Evolutionary conservation across 306 rosid genomes (phyloP).

Genomic region (Potentilla sterilis): DNA sequence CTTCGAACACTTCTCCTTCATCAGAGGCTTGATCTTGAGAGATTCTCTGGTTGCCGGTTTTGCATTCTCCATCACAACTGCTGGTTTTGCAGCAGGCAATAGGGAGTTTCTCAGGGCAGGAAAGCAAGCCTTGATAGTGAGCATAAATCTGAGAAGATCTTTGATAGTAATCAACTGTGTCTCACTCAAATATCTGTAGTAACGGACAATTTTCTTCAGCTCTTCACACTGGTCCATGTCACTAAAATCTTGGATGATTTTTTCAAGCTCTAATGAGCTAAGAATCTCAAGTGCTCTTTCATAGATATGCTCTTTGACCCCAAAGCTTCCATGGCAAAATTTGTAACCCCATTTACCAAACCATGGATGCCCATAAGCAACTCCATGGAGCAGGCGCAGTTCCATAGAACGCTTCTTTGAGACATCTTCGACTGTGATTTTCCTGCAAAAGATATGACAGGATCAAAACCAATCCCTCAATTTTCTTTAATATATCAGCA

Average conservation of each 20-base stretch:
- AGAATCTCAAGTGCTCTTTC: conserved; percentile 51
- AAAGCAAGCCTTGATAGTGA: conserved; percentile 61
- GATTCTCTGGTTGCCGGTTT: conserved; percentile 36
- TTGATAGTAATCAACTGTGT: conserved; percentile 56
- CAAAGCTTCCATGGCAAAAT: conserved; percentile 74
- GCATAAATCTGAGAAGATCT: conserved; percentile 82
- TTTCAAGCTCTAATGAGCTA: conserved; percentile 58
- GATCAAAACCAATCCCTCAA: neutral
- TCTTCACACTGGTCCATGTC: conserved; percentile 18
- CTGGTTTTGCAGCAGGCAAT: conserved; percentile 27
- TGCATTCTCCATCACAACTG: conserved; percentile 10
- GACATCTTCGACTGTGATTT: conserved; percentile 63
- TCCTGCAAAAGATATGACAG: conserved; percentile 39
- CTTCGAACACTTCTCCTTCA: conserved; percentile 57
- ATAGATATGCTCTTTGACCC: conserved; percentile 53
- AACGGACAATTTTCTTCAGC: conserved; percentile 61
- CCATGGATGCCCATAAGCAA: conserved; percentile 88
- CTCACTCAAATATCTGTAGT: conserved; percentile 77
- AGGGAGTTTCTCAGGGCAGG: conserved; percentile 33
- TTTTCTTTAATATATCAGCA: neutral
- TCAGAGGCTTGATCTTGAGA: conserved; percentile 34
- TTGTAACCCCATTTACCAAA: conserved; percentile 89
- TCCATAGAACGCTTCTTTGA: conserved; percentile 76
- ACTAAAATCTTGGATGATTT: conserved; percentile 35
- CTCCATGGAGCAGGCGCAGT: conserved; percentile 82